phyloP scores from a whole-genome alignment of 192 early-diverging fungal genomes.

The Dissophora globulifera region DNA sequence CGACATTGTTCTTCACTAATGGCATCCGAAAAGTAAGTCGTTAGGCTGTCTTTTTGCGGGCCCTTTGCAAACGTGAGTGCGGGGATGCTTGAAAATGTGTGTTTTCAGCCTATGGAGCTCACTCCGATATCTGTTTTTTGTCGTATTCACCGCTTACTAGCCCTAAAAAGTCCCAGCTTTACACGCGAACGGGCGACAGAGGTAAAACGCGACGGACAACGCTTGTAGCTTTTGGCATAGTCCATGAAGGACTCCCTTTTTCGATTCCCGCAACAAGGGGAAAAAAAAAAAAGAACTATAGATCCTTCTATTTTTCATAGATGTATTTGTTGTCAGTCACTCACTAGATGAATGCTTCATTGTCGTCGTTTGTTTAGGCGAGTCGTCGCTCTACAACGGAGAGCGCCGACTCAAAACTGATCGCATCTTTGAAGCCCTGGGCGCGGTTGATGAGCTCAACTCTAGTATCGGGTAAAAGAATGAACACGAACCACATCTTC shows the following conservation, averaged over 20 bases:
- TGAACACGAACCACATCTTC: too few species aligned
- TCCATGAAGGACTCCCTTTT: too few species aligned
- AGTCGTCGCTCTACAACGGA: constrained; percentile 89
- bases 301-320: too few species aligned
- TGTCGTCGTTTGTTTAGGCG: too few species aligned
- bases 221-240: too few species aligned
- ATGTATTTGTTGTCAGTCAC: background rate
- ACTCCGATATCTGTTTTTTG: background rate
- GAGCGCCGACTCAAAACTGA: constrained; percentile 91
- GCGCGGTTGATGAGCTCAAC: constrained; percentile 59
- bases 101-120: too few species aligned
- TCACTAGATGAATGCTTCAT: background rate
- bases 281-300: too few species aligned
- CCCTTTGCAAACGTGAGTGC: too few species aligned
- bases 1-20: too few species aligned
- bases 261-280: background rate
- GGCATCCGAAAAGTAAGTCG: constrained; percentile 29
- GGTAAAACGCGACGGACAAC: too few species aligned
- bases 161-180: constrained; percentile 73
- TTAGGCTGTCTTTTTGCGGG: too few species aligned
- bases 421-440: constrained; percentile 90
- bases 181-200: constrained; percentile 95
- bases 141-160: background rate
- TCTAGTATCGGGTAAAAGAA: constrained; percentile 56
- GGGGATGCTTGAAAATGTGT: too few species aligned